phyloP scores from a whole-genome alignment of 164 flowering plant species.

The Platanus orientalis region DNA sequence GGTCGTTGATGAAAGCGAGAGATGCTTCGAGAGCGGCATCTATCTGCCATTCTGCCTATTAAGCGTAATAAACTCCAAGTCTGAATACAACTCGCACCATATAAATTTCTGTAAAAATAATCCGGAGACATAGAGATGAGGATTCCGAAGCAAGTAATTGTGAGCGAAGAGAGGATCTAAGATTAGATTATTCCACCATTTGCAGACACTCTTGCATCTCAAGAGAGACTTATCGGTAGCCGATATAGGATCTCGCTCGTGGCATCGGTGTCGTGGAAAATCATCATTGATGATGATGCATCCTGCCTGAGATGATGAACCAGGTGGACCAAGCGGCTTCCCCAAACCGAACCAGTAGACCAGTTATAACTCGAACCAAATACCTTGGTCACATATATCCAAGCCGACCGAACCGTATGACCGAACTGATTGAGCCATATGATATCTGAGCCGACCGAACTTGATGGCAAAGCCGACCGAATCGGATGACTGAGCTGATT shows the following conservation, averaged over 20 bases:
- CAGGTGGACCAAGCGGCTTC: no score
- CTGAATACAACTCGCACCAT: neutral
- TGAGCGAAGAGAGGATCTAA: neutral
- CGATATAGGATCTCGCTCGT: neutral
- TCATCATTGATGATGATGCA: no score
- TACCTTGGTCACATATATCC: no score
- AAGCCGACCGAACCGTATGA: no score
- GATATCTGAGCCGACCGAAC: no score
- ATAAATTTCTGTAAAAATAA: neutral
- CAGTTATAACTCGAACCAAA: no score
- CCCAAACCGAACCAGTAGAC: no score
- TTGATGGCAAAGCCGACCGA: no score
- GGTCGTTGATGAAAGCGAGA: neutral
- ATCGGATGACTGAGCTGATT: no score
- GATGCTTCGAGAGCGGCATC: slow-evolving; percentile 1
- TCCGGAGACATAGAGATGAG: neutral
- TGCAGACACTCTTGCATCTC: slow-evolving; percentile 5
- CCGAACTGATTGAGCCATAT: no score
- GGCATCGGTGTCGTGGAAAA: neutral
- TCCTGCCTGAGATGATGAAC: no score
- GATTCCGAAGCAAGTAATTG: neutral
- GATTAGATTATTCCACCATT: slow-evolving; percentile 1
- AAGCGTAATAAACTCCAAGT: neutral
- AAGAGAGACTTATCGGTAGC: neutral
- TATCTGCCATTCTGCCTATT: neutral